Percentiles rank a stretch among this genome's conserved stretches.
phyloP scores from a whole-genome alignment of 1,284 basidiomycete species.

The Sporisorium exsertum region DNA sequence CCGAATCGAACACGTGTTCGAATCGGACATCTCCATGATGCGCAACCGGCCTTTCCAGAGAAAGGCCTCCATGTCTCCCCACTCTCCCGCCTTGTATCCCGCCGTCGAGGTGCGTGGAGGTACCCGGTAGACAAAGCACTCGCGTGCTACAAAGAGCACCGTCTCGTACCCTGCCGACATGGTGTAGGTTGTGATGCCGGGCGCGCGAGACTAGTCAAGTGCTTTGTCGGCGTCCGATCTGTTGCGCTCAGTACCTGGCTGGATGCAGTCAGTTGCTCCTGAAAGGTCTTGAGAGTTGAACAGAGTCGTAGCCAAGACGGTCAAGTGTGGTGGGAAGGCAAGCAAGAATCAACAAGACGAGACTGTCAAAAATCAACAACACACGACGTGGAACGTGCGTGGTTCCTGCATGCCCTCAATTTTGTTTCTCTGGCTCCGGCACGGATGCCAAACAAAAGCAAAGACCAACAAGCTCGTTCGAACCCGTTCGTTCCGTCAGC shows the following conservation, averaged over 20 bases:
- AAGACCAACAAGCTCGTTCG: neutral
- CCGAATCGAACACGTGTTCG: conserved; percentile 57
- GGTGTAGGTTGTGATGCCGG: neutral
- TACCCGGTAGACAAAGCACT: conserved; percentile 76
- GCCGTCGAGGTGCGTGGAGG: conserved; percentile 81
- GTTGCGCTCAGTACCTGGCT: neutral
- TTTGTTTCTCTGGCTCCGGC: neutral
- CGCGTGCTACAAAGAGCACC: conserved; percentile 84
- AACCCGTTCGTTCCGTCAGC: neutral
- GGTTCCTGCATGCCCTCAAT: conserved; percentile 3
- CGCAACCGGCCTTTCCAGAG: conserved; percentile 91
- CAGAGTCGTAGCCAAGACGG: neutral
- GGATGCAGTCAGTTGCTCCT: neutral
- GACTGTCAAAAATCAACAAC: neutral
- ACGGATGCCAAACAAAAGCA: neutral
- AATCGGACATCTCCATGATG: conserved; percentile 76
- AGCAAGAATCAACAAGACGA: conserved; percentile 2
- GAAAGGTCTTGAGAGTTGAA: neutral
- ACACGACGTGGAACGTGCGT: conserved; percentile 21
- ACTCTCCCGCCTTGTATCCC: conserved; percentile 69
- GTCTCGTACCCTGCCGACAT: conserved; percentile 75
- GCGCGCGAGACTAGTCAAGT: no score
- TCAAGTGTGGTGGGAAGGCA: conserved; percentile 2
- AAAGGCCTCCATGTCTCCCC: conserved; percentile 80
- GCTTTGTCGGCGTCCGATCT: neutral